A percentile compares a stretch with the other conserved stretches of the same genome.
Conservation (phyloP, 2,329 filamentous ascomycete species). For the Chrysoporthe puriensis region DNA sequence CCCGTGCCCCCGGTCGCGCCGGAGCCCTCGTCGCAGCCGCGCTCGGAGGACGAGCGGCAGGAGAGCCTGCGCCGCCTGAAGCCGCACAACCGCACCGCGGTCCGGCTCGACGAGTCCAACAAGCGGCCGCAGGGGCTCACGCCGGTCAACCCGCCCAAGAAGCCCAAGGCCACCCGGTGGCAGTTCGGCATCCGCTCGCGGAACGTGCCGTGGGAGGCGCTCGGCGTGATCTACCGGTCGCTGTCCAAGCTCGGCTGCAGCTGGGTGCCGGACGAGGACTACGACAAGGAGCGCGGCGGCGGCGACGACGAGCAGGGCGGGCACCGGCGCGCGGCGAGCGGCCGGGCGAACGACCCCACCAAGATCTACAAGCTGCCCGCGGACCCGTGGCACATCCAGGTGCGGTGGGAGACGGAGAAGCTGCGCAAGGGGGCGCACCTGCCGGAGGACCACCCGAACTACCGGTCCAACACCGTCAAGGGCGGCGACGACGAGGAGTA, state of each 20-base stretch:
- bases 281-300: conserved; percentile 51
- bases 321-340: conserved; percentile 38
- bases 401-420: conserved; percentile 81
- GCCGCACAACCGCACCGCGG: conserved; percentile 76
- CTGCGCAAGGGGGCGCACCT: conserved; percentile 44
- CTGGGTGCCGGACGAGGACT: conserved; percentile 74
- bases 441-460: conserved; percentile 35
- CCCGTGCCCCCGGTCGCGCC: conserved; percentile 49
- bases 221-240: conserved; percentile 93
- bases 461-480: conserved; percentile 37
- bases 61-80: conserved; percentile 81
- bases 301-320: conserved; percentile 44
- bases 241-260: conserved; percentile 84
- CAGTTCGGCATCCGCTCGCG: conserved; percentile 96
- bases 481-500: conserved; percentile 50
- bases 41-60: conserved; percentile 75
- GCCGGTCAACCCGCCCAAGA: conserved; percentile 67
- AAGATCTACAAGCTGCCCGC: conserved; percentile 82
- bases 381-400: conserved; percentile 92
- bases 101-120: conserved; percentile 67
- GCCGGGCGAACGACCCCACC: conserved; percentile 51
- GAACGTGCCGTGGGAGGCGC: conserved; percentile 91
- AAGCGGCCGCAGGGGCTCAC: conserved; percentile 66
- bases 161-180: conserved; percentile 84
- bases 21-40: conserved; percentile 54